Percentiles rank a stretch among this genome's conserved stretches.
Conservation (phyloP, 208 protist genomes). For the Leishmania aethiopica region DNA sequence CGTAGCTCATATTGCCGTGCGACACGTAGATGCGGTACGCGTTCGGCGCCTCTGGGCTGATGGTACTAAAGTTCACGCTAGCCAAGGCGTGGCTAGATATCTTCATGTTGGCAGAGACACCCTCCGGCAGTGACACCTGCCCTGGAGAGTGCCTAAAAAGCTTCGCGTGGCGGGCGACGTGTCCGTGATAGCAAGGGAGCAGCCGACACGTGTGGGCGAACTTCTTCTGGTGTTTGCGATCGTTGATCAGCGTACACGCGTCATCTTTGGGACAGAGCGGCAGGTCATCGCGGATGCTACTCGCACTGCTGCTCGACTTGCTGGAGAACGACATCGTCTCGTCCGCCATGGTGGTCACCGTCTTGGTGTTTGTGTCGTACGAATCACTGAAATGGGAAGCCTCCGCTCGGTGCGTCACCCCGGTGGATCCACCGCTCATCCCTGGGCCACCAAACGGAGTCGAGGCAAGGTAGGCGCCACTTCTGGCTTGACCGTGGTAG, state of each 20-base stretch:
- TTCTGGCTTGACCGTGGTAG: neutral
- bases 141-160: slow-evolving; percentile 80
- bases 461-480: slow-evolving; percentile 13
- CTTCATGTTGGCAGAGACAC: slow-evolving; percentile 40
- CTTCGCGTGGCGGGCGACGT: slow-evolving; percentile 73
- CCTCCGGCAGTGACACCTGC: slow-evolving; percentile 64
- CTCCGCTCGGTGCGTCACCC: neutral
- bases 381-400: slow-evolving; percentile 1
- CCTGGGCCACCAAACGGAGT: neutral
- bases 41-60: slow-evolving; percentile 78
- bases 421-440: neutral
- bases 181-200: slow-evolving; percentile 86
- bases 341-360: slow-evolving; percentile 23
- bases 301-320: slow-evolving; percentile 68
- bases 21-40: slow-evolving; percentile 87
- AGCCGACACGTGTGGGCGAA: slow-evolving; percentile 88
- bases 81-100: slow-evolving; percentile 64
- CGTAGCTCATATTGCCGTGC: slow-evolving; percentile 74
- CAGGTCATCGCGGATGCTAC: slow-evolving; percentile 68
- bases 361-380: slow-evolving; percentile 21
- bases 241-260: slow-evolving; percentile 75
- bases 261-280: slow-evolving; percentile 76
- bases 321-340: slow-evolving; percentile 48
- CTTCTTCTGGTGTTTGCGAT: slow-evolving; percentile 81
- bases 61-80: slow-evolving; percentile 85